Base-by-base conservation (phyloP, 2,329 filamentous ascomycete genomes). In the Aspergillus brasiliensis region DNA sequence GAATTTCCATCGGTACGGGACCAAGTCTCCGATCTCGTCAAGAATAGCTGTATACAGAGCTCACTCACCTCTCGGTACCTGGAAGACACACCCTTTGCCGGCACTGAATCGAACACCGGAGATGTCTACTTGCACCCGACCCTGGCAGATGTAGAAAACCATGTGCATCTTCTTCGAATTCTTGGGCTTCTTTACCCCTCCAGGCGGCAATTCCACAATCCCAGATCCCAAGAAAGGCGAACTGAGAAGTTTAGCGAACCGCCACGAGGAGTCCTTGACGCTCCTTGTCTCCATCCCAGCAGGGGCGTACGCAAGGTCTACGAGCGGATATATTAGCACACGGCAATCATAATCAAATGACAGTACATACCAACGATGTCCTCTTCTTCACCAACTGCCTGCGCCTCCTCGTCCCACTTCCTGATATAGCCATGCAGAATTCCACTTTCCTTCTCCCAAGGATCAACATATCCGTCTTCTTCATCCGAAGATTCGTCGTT, bases 111-210 rank as follows among this genome's bases (percentile, higher is more conserved):
- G 75, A 6, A 80, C 74, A 5, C 76, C 76, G 6, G 74, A 76
- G 11, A 79, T 90, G 27, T 87, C 90, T 19, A 97, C 93, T 65
- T 87, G 82, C 19, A 97, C 92, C 65, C 90, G 88, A 21, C 95
- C 95, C 47, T 86, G 84, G 67, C 92, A 89, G 28, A 99, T 90
- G 69, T 96, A 97, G 76, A 98, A 98, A 1, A 91, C 88, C 89
- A 99, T 95, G 73, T 97, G 92, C 91, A 97, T 98, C 79, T 91
- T 93, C 63, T 94, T 85, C 37, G 91, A 90, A 77, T 97, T 98
- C 83, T 98, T 98, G 51, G 89, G 86, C 67, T 88, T 87, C 81
- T 99, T 99, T 72, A 90, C 86, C 31, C 91, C 87, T 2, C 90
- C 89, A 0, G 91, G 88, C 5, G 92, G 91, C 53, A 99, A 80